These are phyloP conservation scores for Rhodotorula mucilaginosa DNA, from an alignment of 1,284 basidiomycete genomes.

Conservation along the genomic window DNA sequence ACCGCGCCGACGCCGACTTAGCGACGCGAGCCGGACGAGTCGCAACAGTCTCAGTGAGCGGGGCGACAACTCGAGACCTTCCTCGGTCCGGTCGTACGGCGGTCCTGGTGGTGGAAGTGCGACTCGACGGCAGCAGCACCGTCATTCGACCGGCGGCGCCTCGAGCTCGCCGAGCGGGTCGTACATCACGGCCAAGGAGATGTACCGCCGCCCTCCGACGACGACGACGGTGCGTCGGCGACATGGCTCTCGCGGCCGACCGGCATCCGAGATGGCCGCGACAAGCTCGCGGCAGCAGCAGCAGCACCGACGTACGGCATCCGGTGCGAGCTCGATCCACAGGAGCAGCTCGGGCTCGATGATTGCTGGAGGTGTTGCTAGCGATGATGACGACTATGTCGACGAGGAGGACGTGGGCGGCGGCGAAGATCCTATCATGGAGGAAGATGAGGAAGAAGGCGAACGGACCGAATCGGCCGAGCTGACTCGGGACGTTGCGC, in stretches of 20 bases:
- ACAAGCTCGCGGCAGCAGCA: conserved; percentile 2
- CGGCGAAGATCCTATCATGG: conserved; percentile 15
- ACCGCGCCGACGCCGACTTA: conserved; percentile 15
- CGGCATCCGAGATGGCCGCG: conserved; percentile 5
- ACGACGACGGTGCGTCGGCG: conserved; percentile 31
- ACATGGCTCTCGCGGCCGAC: conserved; percentile 9
- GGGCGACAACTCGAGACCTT: conserved; percentile 43
- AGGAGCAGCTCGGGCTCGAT: conserved; percentile 28
- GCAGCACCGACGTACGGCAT: conserved; percentile 6
- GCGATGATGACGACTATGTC: conserved; percentile 7
- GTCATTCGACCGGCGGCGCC: conserved; percentile 20
- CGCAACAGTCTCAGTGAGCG: conserved; percentile 36
- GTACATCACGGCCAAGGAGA: conserved; percentile 15
- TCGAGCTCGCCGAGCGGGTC: conserved; percentile 27
- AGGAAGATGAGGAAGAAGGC: conserved; percentile 17
- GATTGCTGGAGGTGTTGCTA: background rate
- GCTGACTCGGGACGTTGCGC: background rate
- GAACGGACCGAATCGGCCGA: background rate
- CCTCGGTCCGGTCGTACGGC: conserved; percentile 41
- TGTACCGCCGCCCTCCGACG: conserved; percentile 28
- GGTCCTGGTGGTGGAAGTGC: background rate
- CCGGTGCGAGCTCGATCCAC: conserved; percentile 13
- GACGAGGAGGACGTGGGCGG: conserved; percentile 8
- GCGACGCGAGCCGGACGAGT: conserved; percentile 46
- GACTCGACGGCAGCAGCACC: conserved; percentile 20